A percentile compares a stretch with the other conserved stretches of the same genome.
phyloP scores from a whole-genome alignment of 1,139 yeast genomes.

The Geotrichum siamense region DNA sequence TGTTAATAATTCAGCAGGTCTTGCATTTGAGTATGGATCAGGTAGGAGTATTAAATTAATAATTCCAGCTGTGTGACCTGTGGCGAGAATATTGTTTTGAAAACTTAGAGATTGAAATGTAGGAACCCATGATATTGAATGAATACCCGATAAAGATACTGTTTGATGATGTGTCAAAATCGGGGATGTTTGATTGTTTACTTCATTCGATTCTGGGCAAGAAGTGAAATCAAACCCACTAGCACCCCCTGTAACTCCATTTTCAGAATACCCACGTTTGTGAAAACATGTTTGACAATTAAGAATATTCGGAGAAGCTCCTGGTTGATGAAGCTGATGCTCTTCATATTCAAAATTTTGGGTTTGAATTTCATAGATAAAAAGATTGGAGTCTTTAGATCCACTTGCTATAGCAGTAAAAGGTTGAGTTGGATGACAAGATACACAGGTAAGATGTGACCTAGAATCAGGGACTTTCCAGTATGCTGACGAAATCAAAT shows the following conservation, averaged over 20 bases:
- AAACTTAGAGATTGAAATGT: constrained; percentile 32
- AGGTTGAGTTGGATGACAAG: constrained; percentile 39
- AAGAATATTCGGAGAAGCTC: neutral
- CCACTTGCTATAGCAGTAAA: constrained; percentile 64
- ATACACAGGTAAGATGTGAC: constrained; percentile 52
- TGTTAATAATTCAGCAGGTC: constrained; percentile 63
- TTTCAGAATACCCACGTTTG: constrained; percentile 14
- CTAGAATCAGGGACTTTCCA: constrained; percentile 64
- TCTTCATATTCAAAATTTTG: constrained; percentile 24
- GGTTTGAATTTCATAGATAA: constrained; percentile 52
- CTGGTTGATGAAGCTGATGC: constrained; percentile 1
- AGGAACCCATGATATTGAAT: constrained; percentile 57
- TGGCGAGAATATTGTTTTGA: constrained; percentile 41
- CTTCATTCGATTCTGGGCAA: constrained; percentile 1
- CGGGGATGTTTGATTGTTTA: constrained; percentile 17
- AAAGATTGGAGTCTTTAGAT: constrained; percentile 47
- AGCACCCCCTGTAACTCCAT: neutral
- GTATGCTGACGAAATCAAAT: constrained; percentile 33
- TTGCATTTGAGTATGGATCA: constrained; percentile 39
- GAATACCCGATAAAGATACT: constrained; percentile 60
- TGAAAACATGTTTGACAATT: constrained; percentile 21
- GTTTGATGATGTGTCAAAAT: constrained; percentile 68
- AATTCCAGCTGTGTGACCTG: constrained; percentile 67
- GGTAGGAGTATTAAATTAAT: constrained; percentile 68
- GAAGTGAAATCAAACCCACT: constrained; percentile 8